Conservation (phyloP, 495 filamentous ascomycete genomes). For the Hypoxylon fragiforme region DNA sequence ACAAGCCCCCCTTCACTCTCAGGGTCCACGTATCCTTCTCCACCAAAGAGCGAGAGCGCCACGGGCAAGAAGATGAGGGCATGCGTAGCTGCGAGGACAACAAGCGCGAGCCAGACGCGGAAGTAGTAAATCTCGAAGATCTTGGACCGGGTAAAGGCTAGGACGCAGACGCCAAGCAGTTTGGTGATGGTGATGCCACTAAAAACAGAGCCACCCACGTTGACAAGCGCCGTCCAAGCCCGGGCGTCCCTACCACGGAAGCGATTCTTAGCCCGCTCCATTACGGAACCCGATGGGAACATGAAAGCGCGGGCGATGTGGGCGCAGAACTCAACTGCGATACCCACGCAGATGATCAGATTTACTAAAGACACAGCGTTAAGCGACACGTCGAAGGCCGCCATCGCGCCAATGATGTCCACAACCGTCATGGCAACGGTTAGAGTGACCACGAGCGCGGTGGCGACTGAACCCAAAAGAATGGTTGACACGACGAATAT, state of each 20-base stretch:
- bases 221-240: constrained; percentile 88
- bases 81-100: constrained; percentile 85
- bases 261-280: constrained; percentile 69
- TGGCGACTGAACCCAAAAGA: constrained; percentile 81
- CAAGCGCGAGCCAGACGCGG: constrained; percentile 89
- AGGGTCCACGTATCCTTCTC: constrained; percentile 83
- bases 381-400: constrained; percentile 81
- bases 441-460: constrained; percentile 76
- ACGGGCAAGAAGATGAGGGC: constrained; percentile 92
- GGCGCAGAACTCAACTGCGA: constrained; percentile 95
- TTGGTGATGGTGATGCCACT: constrained; percentile 97
- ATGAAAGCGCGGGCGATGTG: constrained; percentile 95
- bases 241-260: constrained; percentile 80
- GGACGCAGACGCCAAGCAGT: constrained; percentile 84
- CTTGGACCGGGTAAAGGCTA: constrained; percentile 94
- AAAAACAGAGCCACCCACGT: constrained; percentile 92
- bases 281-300: constrained; percentile 77
- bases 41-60: constrained; percentile 81
- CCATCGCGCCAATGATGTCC: constrained; percentile 96
- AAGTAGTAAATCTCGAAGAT: constrained; percentile 99
- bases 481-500: constrained; percentile 77
- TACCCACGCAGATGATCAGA: constrained; percentile 93
- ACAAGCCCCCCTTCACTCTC: constrained; percentile 83
- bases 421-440: constrained; percentile 91
- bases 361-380: constrained; percentile 98